phyloP scores from a whole-genome alignment of 208 protist species.

The Leishmania tarentolae region DNA sequence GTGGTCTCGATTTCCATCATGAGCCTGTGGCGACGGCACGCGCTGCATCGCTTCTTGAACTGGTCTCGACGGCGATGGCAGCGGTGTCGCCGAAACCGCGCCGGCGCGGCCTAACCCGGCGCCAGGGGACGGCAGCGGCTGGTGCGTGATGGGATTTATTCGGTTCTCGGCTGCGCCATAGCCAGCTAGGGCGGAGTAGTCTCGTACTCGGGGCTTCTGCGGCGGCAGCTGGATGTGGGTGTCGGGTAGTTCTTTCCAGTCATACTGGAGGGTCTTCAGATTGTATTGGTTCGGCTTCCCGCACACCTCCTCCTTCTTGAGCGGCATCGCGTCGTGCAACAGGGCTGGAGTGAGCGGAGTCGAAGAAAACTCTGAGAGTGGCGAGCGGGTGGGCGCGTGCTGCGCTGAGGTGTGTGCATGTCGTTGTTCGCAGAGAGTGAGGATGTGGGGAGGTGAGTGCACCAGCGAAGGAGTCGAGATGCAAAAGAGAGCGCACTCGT shows the following conservation, averaged over 20 bases:
- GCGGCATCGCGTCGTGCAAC: conserved; percentile 13
- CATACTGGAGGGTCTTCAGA: conserved; percentile 70
- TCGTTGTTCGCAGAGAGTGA: not conserved
- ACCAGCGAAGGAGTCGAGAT: not conserved
- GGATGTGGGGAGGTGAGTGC: not conserved
- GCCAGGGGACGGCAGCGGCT: conserved; percentile 2
- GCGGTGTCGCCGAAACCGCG: conserved; percentile 17
- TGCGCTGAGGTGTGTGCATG: not conserved
- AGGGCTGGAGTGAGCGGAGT: not conserved
- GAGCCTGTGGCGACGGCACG: not conserved
- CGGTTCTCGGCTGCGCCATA: not conserved
- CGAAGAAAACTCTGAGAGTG: not conserved
- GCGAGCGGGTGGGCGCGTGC: not conserved
- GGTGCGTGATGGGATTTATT: conserved; percentile 25
- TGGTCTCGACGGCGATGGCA: conserved; percentile 21
- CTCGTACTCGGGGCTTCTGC: conserved; percentile 21
- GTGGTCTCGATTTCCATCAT: conserved; percentile 13
- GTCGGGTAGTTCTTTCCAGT: conserved; percentile 74
- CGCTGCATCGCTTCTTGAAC: conserved; percentile 15
- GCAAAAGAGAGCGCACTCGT: not conserved
- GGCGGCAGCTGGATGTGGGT: conserved; percentile 36
- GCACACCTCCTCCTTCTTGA: conserved; percentile 65
- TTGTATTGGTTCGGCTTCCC: conserved; percentile 86
- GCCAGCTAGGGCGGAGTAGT: conserved; percentile 21
- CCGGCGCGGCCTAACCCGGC: not conserved